These are phyloP conservation scores for Zalaria obscura DNA, from an alignment of 2,329 filamentous ascomycete species.

Conservation along the genomic window DNA sequence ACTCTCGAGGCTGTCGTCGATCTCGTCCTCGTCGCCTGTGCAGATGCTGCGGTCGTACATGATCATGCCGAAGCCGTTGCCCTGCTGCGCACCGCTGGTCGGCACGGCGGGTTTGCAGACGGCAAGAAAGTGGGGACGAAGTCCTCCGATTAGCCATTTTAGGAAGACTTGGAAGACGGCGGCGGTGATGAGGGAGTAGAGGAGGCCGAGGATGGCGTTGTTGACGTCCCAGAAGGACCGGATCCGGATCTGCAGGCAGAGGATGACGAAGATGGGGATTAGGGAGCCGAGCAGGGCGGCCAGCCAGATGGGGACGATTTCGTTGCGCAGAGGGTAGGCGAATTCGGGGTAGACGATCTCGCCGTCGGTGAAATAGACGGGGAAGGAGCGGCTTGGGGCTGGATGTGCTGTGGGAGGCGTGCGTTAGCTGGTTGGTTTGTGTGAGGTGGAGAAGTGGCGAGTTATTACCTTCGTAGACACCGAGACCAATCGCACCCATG, in stretches of 20 bases:
- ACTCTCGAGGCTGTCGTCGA: conserved; percentile 55
- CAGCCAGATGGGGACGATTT: conserved; percentile 58
- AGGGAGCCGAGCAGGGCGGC: conserved; percentile 52
- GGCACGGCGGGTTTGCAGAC: conserved; percentile 52
- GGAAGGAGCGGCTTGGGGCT: conserved; percentile 54
- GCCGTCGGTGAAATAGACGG: conserved; percentile 50
- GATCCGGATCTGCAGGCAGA: conserved; percentile 45
- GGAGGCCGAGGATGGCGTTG: conserved; percentile 53
- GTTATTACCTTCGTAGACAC: conserved; percentile 32
- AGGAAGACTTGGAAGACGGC: conserved; percentile 67
- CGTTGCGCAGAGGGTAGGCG: conserved; percentile 54
- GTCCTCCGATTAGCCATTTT: conserved; percentile 60
- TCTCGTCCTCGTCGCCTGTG: conserved; percentile 48
- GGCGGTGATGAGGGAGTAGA: conserved; percentile 55
- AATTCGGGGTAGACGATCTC: conserved; percentile 58
- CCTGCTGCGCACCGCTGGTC: conserved; percentile 24
- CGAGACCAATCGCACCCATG: conserved; percentile 53
- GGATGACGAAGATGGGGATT: conserved; percentile 50
- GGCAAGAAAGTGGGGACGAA: conserved; percentile 50
- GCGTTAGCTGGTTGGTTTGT: conserved; percentile 1
- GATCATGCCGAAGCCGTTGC: conserved; percentile 42
- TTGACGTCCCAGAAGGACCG: conserved; percentile 41
- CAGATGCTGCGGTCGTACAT: conserved; percentile 60
- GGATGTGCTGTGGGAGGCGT: conserved; percentile 44
- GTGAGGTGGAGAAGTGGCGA: neutral